Evolutionary conservation across 371 early-diverging fungal species (phyloP).

Genomic region (Umbelopsis sp.): DNA sequence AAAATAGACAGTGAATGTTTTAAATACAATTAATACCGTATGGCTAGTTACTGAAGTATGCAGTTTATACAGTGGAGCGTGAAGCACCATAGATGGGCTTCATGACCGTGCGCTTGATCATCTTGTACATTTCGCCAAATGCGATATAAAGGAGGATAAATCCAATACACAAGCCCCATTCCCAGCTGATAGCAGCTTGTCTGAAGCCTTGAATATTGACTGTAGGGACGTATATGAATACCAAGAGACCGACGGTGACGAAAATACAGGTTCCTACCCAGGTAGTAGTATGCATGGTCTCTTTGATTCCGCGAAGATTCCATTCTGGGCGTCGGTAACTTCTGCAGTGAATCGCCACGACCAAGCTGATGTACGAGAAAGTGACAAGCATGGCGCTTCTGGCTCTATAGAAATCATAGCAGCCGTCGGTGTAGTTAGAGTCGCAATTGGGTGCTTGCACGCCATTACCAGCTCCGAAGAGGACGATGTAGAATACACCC

Average conservation of each 20-base stretch:
- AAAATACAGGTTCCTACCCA: conserved; percentile 53
- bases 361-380: conserved; percentile 58
- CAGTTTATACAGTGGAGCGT: background rate
- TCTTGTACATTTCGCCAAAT: conserved; percentile 59
- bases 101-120: conserved; percentile 32
- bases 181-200: conserved; percentile 67
- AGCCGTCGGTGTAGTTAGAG: conserved; percentile 45
- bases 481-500: conserved; percentile 60
- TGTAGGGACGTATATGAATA: conserved; percentile 71
- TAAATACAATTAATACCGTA: background rate
- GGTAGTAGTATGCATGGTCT: conserved; percentile 51
- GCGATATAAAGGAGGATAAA: conserved; percentile 53
- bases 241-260: conserved; percentile 50
- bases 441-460: conserved; percentile 69
- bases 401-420: conserved; percentile 69
- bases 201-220: conserved; percentile 69
- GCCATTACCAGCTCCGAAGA: conserved; percentile 58
- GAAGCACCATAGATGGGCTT: conserved; percentile 26
- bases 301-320: conserved; percentile 40
- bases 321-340: conserved; percentile 63
- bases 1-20: background rate
- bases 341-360: conserved; percentile 70
- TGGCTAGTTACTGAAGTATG: background rate
- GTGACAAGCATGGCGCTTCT: conserved; percentile 67
- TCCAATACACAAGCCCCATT: conserved; percentile 72